A percentile compares a stretch with the other conserved stretches of the same genome.
phyloP scores from a whole-genome alignment of 1,284 basidiomycete genomes.

The Spongiforma sp. region DNA sequence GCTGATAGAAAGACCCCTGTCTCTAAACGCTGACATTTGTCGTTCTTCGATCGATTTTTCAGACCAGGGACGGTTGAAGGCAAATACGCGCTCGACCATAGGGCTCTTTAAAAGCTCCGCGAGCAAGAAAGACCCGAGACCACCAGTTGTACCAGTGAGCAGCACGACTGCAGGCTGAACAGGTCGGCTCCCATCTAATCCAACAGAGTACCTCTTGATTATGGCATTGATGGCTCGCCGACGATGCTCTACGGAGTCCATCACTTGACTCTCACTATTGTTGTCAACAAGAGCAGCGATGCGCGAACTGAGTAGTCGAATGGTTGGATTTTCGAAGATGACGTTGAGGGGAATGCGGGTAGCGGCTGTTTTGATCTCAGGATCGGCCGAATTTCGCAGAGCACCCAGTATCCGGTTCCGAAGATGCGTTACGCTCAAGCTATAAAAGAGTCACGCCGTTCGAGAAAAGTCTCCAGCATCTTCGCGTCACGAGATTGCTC shows the following conservation, averaged over 20 bases:
- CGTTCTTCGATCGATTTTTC: constrained; percentile 8
- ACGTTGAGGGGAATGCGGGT: constrained; percentile 17
- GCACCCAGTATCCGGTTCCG: constrained; percentile 33
- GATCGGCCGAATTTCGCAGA: constrained; percentile 16
- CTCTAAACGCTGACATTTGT: constrained; percentile 5
- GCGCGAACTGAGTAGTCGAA: constrained; percentile 9
- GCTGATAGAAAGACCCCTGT: no score
- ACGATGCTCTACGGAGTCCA: background rate
- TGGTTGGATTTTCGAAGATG: constrained; percentile 24
- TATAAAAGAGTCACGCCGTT: background rate
- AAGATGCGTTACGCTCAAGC: constrained; percentile 34
- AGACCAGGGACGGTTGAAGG: constrained; percentile 27
- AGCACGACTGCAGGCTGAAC: constrained; percentile 19
- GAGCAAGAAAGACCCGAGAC: constrained; percentile 33
- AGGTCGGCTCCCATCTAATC: background rate
- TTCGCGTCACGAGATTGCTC: background rate
- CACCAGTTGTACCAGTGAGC: constrained; percentile 38
- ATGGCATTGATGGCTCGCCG: constrained; percentile 14
- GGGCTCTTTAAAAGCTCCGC: constrained; percentile 20
- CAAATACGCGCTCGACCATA: no score
- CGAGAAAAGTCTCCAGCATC: background rate
- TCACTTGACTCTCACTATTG: background rate
- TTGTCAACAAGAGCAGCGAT: constrained; percentile 10
- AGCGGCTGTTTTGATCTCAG: background rate
- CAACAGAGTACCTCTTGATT: constrained; percentile 10